phyloP scores from a whole-genome alignment of 805 yeast genomes.

The Wickerhamomyces chaumierensis region DNA sequence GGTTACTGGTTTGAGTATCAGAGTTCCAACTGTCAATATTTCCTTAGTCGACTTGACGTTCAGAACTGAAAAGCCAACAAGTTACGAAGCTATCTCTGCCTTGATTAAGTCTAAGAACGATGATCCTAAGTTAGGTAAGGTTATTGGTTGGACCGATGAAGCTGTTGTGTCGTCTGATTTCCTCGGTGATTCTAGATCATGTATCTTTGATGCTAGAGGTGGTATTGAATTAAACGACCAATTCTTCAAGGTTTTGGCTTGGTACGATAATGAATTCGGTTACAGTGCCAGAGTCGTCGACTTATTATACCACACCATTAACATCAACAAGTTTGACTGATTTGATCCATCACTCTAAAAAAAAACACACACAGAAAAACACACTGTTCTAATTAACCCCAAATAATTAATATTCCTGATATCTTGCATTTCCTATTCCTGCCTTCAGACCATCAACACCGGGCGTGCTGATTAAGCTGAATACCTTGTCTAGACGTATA shows the following conservation, averaged over 20 bases:
- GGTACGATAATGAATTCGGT: slow-evolving; percentile 77
- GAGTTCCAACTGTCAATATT: slow-evolving; percentile 90
- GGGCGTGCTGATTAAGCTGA: no score
- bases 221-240: slow-evolving; percentile 81
- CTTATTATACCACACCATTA: slow-evolving; percentile 57
- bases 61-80: slow-evolving; percentile 62
- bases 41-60: slow-evolving; percentile 90
- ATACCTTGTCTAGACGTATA: no score
- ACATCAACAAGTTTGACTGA: not conserved
- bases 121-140: slow-evolving; percentile 60
- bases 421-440: no score
- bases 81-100: slow-evolving; percentile 75
- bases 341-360: no score
- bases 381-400: no score
- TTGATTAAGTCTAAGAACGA: slow-evolving; percentile 63
- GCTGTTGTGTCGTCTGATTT: slow-evolving; percentile 88
- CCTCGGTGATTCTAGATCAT: slow-evolving; percentile 73
- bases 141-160: slow-evolving; percentile 87
- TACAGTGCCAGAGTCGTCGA: slow-evolving; percentile 79
- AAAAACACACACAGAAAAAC: no score
- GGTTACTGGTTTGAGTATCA: slow-evolving; percentile 87
- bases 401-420: no score
- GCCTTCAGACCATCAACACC: no score
- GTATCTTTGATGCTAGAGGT: slow-evolving; percentile 85
- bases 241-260: slow-evolving; percentile 83